Conservation (phyloP, 202 grass and related monocot genomes). For the Saccharum hybrid region DNA sequence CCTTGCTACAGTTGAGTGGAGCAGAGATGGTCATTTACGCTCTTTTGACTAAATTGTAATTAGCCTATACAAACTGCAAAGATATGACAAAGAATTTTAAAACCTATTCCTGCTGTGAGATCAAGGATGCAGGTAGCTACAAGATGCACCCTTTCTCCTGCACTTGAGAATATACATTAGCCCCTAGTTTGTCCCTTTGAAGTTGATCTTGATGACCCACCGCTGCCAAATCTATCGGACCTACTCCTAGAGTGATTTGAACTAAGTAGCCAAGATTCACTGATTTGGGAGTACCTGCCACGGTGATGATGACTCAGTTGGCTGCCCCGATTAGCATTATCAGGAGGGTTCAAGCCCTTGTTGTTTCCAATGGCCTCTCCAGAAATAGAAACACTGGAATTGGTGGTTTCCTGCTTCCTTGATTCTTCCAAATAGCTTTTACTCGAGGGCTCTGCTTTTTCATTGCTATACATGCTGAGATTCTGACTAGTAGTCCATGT, state of each 20-base stretch:
- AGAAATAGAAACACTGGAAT: constrained; percentile 48
- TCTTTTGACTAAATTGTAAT: constrained; percentile 67
- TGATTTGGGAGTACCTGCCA: constrained; percentile 50
- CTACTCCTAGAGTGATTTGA: constrained; percentile 54
- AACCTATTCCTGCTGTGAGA: constrained; percentile 46
- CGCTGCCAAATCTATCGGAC: constrained; percentile 43
- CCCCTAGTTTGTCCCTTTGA: constrained; percentile 58
- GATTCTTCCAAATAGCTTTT: constrained; percentile 37
- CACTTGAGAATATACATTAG: constrained; percentile 80
- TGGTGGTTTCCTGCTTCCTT: constrained; percentile 51
- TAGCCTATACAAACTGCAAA: constrained; percentile 79
- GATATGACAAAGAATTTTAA: constrained; percentile 56
- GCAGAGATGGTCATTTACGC: constrained; percentile 42
- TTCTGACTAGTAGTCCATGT: constrained; percentile 46
- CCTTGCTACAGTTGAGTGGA: constrained; percentile 43
- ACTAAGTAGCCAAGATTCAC: constrained; percentile 63
- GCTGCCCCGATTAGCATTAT: constrained; percentile 47
- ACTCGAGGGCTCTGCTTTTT: constrained; percentile 29
- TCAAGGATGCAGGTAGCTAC: constrained; percentile 78
- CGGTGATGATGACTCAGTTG: constrained; percentile 46
- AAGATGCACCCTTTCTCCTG: constrained; percentile 83
- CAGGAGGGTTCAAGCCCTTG: constrained; percentile 51
- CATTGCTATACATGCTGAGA: constrained; percentile 47
- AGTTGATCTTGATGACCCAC: constrained; percentile 52
- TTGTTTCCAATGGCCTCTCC: constrained; percentile 49